Evolutionary conservation across 164 flowering plant species (phyloP).

Genomic region (Paratinospora sagittata): DNA sequence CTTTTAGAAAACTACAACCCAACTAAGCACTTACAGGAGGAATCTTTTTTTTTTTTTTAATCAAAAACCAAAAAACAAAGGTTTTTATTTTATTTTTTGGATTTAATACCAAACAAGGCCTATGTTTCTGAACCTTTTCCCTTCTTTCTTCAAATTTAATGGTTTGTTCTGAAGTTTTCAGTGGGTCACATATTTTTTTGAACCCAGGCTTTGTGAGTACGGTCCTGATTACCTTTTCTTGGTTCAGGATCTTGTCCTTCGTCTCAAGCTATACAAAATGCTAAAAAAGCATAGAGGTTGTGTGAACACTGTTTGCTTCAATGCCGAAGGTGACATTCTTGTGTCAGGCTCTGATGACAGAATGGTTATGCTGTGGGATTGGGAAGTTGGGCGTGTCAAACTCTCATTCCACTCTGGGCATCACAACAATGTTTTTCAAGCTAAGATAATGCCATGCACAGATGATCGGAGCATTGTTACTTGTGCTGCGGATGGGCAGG

Average conservation of each 20-base stretch:
- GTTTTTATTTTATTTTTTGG: no score
- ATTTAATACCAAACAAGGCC: no score
- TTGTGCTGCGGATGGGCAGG: constrained; percentile 99
- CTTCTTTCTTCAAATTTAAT: no score
- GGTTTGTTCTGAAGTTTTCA: no score
- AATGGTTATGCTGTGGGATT: constrained; percentile 80
- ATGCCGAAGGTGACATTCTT: constrained; percentile 67
- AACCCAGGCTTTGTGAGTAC: neutral
- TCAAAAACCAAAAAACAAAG: no score
- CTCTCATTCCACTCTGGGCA: constrained; percentile 79
- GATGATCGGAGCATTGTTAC: constrained; percentile 81
- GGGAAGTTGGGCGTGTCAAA: constrained; percentile 62
- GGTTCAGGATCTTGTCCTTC: constrained; percentile 72
- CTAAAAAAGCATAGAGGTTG: constrained; percentile 81
- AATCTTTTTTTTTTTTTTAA: no score
- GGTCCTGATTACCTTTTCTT: constrained; percentile 7
- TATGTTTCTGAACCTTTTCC: no score
- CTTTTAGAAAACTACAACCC: no score
- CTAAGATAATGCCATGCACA: constrained; percentile 76
- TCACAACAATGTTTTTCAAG: constrained; percentile 81
- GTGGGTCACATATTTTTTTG: no score
- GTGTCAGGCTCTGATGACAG: constrained; percentile 90
- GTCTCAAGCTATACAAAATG: constrained; percentile 49
- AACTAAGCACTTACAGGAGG: no score
- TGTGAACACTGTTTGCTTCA: constrained; percentile 89